Evolutionary conservation across 306 rosid species (phyloP).

Genomic region (Cercis canadensis): DNA sequence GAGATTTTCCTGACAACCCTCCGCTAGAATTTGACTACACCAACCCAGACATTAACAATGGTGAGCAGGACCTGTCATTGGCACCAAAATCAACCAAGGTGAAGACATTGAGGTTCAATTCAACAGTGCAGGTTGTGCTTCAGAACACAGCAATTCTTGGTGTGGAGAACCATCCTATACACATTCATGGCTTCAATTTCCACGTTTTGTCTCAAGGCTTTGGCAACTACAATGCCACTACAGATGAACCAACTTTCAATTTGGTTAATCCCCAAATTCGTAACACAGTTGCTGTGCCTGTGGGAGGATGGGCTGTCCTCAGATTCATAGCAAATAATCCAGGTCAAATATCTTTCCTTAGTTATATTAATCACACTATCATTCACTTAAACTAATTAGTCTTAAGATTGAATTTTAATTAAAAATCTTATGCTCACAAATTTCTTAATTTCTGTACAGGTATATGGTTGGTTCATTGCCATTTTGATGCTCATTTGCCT

Average conservation of each 20-base stretch:
- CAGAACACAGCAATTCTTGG: slow-evolving; percentile 48
- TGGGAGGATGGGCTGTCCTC: slow-evolving; percentile 74
- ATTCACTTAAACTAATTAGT: too few species aligned
- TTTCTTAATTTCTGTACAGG: slow-evolving; percentile 25
- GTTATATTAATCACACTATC: too few species aligned
- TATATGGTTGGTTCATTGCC: slow-evolving; percentile 55
- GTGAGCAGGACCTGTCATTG: slow-evolving; percentile 36
- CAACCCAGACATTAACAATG: slow-evolving; percentile 9
- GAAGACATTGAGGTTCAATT: slow-evolving; percentile 54
- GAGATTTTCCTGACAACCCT: too few species aligned
- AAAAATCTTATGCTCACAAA: background rate
- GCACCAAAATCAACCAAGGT: slow-evolving; percentile 57
- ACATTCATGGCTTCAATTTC: slow-evolving; percentile 41
- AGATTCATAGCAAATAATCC: slow-evolving; percentile 53
- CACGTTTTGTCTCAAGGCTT: slow-evolving; percentile 57
- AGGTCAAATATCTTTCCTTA: slow-evolving; percentile 26
- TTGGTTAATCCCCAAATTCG: slow-evolving; percentile 58
- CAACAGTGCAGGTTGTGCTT: slow-evolving; percentile 56
- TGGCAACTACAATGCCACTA: slow-evolving; percentile 49
- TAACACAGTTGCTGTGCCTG: slow-evolving; percentile 69
- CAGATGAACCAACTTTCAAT: slow-evolving; percentile 49
- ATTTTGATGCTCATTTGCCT: slow-evolving; percentile 51
- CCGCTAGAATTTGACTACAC: too few species aligned
- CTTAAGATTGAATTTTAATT: background rate
- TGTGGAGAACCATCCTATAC: slow-evolving; percentile 36